phyloP scores from a whole-genome alignment of 2,329 filamentous ascomycete species.

The Aureobasidium zeae region DNA sequence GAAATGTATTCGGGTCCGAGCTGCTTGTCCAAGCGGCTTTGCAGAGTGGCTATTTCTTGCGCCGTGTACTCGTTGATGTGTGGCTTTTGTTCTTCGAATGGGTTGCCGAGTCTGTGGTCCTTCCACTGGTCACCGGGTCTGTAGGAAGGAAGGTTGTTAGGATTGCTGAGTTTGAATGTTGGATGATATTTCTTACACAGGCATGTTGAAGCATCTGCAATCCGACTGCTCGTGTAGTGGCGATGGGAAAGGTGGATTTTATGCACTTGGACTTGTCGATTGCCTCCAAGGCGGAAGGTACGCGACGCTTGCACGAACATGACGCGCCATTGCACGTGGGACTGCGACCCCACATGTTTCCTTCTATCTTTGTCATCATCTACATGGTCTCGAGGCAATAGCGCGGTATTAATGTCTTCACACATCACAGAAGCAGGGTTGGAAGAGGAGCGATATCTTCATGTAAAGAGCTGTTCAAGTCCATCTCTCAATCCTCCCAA shows the following conservation, averaged over 20 bases:
- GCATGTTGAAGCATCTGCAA: constrained; percentile 18
- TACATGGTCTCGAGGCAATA: too few species aligned
- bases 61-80: constrained; percentile 75
- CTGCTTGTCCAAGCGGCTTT: constrained; percentile 80
- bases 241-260: constrained; percentile 4
- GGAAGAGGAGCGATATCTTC: too few species aligned
- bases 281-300: constrained; percentile 4
- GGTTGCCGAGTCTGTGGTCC: constrained; percentile 50
- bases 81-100: constrained; percentile 64
- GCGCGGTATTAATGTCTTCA: too few species aligned
- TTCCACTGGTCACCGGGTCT: constrained; percentile 31
- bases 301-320: constrained; percentile 11
- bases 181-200: constrained; percentile 19
- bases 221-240: too few species aligned
- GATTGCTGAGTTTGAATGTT: too few species aligned
- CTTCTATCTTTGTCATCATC: too few species aligned
- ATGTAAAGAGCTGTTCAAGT: too few species aligned
- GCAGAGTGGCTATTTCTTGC: constrained; percentile 79
- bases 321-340: constrained; percentile 5
- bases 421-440: too few species aligned
- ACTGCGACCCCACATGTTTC: too few species aligned
- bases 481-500: too few species aligned
- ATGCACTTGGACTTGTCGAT: constrained; percentile 3
- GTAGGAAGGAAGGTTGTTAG: constrained; percentile 8
- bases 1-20: constrained; percentile 95